These are phyloP conservation scores for Huntiella decipiens DNA, from an alignment of 2,329 filamentous ascomycete species.

Conservation along the genomic window DNA sequence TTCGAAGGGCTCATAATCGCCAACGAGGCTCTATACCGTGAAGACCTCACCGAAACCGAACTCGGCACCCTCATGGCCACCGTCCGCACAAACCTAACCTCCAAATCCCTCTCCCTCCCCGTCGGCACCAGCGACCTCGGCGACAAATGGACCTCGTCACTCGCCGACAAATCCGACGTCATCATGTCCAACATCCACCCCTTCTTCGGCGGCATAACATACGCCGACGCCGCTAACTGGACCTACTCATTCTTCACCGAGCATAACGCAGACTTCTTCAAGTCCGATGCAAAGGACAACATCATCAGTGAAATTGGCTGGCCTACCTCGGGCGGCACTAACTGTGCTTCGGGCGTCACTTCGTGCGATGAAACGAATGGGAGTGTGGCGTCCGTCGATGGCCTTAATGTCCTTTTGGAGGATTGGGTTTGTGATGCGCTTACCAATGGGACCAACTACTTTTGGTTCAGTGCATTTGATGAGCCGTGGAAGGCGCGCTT, in stretches of 20 bases:
- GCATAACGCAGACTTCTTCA: conserved; percentile 47
- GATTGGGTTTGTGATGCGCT: conserved; percentile 70
- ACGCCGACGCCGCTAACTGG: conserved; percentile 53
- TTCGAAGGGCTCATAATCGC: conserved; percentile 73
- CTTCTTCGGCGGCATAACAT: conserved; percentile 69
- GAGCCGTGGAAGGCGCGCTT: conserved; percentile 82
- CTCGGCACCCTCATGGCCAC: conserved; percentile 45
- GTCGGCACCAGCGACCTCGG: conserved; percentile 80
- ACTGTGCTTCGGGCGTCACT: conserved; percentile 34
- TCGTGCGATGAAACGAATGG: conserved; percentile 37
- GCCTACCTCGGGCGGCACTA: conserved; percentile 65
- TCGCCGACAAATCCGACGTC: conserved; percentile 57
- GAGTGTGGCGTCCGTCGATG: conserved; percentile 56
- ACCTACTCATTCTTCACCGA: conserved; percentile 64
- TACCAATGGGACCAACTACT: conserved; percentile 72
- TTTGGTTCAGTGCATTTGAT: conserved; percentile 95
- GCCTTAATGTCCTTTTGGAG: conserved; percentile 73
- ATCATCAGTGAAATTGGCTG: conserved; percentile 85
- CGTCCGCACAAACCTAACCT: conserved; percentile 55
- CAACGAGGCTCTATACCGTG: conserved; percentile 59
- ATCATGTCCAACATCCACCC: conserved; percentile 97
- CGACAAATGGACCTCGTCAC: conserved; percentile 57
- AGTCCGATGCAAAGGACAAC: conserved; percentile 43
- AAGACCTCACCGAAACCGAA: conserved; percentile 48
- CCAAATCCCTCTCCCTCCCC: conserved; percentile 47